phyloP scores from a whole-genome alignment of 257 asterid species.

The Primulina tabacum region DNA sequence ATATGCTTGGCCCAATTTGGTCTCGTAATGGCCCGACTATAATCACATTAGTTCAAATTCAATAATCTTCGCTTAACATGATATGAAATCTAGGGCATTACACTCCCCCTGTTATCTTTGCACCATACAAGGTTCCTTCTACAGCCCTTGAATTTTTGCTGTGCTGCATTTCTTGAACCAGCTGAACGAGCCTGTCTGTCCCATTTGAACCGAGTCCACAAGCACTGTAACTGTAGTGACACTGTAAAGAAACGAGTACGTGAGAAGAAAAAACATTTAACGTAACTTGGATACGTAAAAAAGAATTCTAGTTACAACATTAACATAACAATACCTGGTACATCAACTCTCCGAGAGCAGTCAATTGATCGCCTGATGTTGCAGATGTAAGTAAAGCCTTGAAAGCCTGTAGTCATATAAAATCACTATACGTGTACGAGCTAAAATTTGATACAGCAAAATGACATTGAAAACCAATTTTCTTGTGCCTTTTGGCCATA shows the following conservation, averaged over 20 bases:
- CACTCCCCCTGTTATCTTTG: constrained; percentile 95
- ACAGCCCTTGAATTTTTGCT: constrained; percentile 49
- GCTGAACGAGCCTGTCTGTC: constrained; percentile 81
- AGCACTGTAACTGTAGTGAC: constrained; percentile 92
- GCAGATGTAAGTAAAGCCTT: constrained; percentile 79
- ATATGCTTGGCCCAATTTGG: too few relatives aligned
- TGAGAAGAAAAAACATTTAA: background rate
- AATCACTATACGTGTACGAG: background rate
- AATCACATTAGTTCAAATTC: too few relatives aligned
- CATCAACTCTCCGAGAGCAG: constrained; percentile 83
- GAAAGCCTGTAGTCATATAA: constrained; percentile 62
- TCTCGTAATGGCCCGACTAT: too few relatives aligned
- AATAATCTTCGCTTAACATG: too few relatives aligned
- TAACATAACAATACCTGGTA: constrained; percentile 59
- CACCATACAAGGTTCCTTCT: constrained; percentile 85
- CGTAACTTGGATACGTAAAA: background rate
- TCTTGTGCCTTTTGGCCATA: constrained; percentile 5
- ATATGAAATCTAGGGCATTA: too few relatives aligned
- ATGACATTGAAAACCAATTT: background rate
- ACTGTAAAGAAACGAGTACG: constrained; percentile 39
- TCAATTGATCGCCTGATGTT: constrained; percentile 74
- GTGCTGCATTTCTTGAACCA: constrained; percentile 89
- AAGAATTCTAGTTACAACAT: background rate
- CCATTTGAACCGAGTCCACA: constrained; percentile 97
- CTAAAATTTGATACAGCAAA: background rate